Evolutionary conservation across 495 filamentous ascomycete species (phyloP), one percentile per base, ranked within the genome.

Genomic region (Viridothelium virens): DNA sequence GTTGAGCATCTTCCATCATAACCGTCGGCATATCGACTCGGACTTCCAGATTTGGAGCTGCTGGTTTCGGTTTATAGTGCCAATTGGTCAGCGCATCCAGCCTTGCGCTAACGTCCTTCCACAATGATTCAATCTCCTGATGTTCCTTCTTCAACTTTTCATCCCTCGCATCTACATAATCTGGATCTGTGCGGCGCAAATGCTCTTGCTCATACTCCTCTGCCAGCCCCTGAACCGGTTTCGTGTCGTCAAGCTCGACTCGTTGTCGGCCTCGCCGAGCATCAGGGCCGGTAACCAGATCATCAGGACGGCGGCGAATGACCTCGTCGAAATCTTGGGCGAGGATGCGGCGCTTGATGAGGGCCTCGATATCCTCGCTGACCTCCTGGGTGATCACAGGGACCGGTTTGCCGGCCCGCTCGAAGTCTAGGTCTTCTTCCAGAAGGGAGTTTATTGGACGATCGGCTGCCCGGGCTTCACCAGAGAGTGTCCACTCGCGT

Each of bases 151-250:
- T 83, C 39, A 91, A 74, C 75, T 91, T 93, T 74, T 94, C 91
- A 72, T 93, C 87, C 34, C 85, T 84, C 61, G 85, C 84, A 73
- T 91, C 91, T 63, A 91, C 84, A 71, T 91, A 96, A 25, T 87
- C 88, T 2, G 92, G 87, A 73, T 97, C 91, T 3, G 84, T 83
- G 31, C 83, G 82, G 69, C 89, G 86, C 62, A 92, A 80, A 75
- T 96, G 91, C 59, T 97, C 92, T 72, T 91, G 87, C 77, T 97
- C 95, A 75, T 97, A 97, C 61, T 96, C 82, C 73, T 97, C 93
- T 1, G 92, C 94, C 36, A 98, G 84, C 65, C 89, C 86, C 71
- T 96, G 87, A 72, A 89, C 86, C 5, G 88, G 84, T 78, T 96
- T 97, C 66, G 83, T 87, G 74, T 97, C 92, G 64, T 93, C 89